Percentiles rank a stretch among this genome's conserved stretches.
Conservation (phyloP, 164 flowering plant genomes). For the Nymphaea colorata region DNA sequence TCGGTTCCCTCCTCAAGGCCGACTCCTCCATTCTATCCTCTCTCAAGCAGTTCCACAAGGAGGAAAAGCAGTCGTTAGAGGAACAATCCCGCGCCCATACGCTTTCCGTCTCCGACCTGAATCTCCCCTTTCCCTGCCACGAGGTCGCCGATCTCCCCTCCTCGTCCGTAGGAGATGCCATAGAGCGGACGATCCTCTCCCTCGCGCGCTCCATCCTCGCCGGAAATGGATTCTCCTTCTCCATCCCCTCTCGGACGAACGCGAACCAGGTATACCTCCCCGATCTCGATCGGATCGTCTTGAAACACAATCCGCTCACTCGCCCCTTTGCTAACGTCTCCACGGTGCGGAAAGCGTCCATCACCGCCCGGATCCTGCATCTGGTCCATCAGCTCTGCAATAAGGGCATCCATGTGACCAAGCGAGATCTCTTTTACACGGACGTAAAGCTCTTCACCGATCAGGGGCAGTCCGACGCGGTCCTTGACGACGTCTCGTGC, state of each 20-base stretch:
- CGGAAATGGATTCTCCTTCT: slow-evolving; percentile 71
- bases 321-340: slow-evolving; percentile 60
- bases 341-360: slow-evolving; percentile 76
- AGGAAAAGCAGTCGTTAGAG: slow-evolving; percentile 6
- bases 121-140: slow-evolving; percentile 62
- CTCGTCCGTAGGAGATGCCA: slow-evolving; percentile 48
- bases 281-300: slow-evolving; percentile 90
- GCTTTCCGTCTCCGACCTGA: slow-evolving; percentile 58
- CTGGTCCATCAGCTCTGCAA: slow-evolving; percentile 71
- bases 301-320: slow-evolving; percentile 60
- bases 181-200: slow-evolving; percentile 41
- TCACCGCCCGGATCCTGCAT: slow-evolving; percentile 63
- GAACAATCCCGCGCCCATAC: slow-evolving; percentile 25
- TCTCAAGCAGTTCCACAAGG: neutral
- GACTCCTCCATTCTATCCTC: neutral
- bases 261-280: slow-evolving; percentile 93
- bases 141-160: slow-evolving; percentile 79
- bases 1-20: neutral
- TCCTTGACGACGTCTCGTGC: slow-evolving; percentile 86
- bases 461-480: slow-evolving; percentile 78
- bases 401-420: slow-evolving; percentile 83
- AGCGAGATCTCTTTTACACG: slow-evolving; percentile 91
- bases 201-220: slow-evolving; percentile 57
- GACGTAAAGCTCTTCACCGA: slow-evolving; percentile 94
- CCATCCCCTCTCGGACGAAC: slow-evolving; percentile 72